Conservation (phyloP, 2,329 filamentous ascomycete genomes). For the Phialophora tarda region DNA sequence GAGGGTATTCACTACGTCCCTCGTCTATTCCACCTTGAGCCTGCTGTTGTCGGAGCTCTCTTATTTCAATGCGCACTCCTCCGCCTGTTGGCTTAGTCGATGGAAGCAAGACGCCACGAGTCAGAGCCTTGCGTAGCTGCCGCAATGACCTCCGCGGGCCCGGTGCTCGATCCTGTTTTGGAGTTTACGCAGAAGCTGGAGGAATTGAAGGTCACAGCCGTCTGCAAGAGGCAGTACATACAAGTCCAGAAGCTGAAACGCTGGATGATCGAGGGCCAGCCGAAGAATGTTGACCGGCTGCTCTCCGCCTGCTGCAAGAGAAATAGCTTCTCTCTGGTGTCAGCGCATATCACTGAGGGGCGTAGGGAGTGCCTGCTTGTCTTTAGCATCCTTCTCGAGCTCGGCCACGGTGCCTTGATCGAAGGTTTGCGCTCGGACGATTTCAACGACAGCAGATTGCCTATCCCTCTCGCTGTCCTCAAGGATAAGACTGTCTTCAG, state of each 20-base stretch:
- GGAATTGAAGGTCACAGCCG: neutral
- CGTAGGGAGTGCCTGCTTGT: neutral
- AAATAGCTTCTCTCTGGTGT: neutral
- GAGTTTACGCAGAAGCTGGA: neutral
- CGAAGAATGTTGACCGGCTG: neutral
- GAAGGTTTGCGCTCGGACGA: neutral
- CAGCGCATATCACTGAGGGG: neutral
- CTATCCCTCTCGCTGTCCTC: neutral
- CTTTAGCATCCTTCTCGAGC: constrained; percentile 7
- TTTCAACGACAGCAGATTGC: constrained; percentile 5
- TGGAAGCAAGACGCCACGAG: neutral
- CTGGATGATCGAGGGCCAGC: neutral
- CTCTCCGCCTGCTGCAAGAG: neutral
- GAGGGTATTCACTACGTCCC: neutral
- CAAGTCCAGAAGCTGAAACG: constrained; percentile 1
- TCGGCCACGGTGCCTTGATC: constrained; percentile 3
- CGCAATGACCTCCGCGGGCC: neutral
- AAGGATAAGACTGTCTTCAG: neutral
- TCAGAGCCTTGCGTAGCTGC: neutral
- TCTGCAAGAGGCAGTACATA: constrained; percentile 9
- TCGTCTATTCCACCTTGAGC: neutral
- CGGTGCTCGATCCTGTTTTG: neutral
- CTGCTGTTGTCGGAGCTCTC: neutral
- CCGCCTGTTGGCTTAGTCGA: neutral
- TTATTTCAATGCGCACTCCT: neutral